Percentiles rank a stretch among this genome's conserved stretches.
Evolutionary conservation across 2,329 filamentous ascomycete genomes (phyloP).

Genomic region (Leptographium wingfieldii): DNA sequence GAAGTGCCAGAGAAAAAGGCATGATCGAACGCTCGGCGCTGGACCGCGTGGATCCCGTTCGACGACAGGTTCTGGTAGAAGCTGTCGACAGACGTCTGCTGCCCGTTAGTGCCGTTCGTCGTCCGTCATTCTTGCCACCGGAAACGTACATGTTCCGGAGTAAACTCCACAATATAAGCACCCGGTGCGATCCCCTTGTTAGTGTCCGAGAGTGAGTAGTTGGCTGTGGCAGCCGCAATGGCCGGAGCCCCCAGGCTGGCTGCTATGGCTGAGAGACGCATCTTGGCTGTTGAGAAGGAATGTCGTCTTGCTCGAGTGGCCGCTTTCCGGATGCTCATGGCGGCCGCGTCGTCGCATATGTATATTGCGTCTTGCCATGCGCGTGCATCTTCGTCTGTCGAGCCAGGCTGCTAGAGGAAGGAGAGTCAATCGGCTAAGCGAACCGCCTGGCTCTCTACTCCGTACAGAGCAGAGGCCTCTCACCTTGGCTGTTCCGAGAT

Average conservation of each 20-base stretch:
- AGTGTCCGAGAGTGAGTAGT: not conserved
- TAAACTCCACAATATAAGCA: conserved; percentile 41
- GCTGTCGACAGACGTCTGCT: not conserved
- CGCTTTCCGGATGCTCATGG: not conserved
- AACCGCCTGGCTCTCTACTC: not conserved
- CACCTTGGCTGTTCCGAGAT: not conserved
- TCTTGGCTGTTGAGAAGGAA: not conserved
- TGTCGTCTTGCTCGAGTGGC: not conserved
- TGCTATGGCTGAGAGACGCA: not conserved
- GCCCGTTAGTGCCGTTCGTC: not conserved
- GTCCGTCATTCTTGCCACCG: too few species aligned
- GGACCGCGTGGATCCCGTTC: not conserved
- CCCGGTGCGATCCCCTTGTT: conserved; percentile 24
- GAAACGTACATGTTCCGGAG: conserved; percentile 25
- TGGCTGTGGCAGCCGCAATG: not conserved
- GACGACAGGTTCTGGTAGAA: not conserved
- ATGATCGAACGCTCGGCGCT: not conserved
- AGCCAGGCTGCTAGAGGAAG: not conserved
- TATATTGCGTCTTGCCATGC: not conserved
- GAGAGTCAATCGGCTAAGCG: not conserved
- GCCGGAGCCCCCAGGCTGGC: not conserved
- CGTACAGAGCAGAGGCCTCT: not conserved
- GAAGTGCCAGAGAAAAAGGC: not conserved
- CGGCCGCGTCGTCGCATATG: not conserved
- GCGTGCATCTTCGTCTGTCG: not conserved